Percentiles rank a stretch among this genome's conserved stretches.
These are phyloP conservation scores for Volutella citrinella DNA, from an alignment of 2,329 filamentous ascomycete species.

Conservation along the genomic window DNA sequence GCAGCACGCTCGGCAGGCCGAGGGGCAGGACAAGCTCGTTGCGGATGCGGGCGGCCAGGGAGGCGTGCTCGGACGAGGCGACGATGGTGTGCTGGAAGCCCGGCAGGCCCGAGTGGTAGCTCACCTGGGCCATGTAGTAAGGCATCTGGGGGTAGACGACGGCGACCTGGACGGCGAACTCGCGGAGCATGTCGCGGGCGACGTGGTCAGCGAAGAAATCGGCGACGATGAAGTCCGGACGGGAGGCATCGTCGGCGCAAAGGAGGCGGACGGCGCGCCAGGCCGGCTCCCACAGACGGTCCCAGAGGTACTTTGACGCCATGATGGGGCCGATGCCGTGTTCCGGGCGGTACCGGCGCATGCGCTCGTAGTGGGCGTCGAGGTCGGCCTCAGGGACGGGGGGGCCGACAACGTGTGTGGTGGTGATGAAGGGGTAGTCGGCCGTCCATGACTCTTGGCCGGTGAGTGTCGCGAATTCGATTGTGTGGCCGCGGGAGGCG, in stretches of 20 bases:
- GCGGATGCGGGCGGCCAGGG: constrained; percentile 33
- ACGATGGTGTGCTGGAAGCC: constrained; percentile 38
- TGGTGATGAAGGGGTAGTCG: constrained; percentile 28
- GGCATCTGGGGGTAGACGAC: constrained; percentile 42
- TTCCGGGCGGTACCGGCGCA: constrained; percentile 30
- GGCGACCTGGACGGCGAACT: constrained; percentile 37
- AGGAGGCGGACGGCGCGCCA: constrained; percentile 17
- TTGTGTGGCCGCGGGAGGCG: constrained; percentile 30
- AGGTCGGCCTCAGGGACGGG: constrained; percentile 24
- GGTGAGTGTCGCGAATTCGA: constrained; percentile 37
- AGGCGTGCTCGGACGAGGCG: constrained; percentile 37
- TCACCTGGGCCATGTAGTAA: constrained; percentile 31
- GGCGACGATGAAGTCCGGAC: constrained; percentile 38
- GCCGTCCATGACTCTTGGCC: constrained; percentile 34
- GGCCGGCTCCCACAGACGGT: constrained; percentile 34
- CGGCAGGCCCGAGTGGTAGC: constrained; percentile 40
- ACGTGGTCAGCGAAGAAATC: constrained; percentile 43
- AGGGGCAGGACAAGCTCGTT: constrained; percentile 32
- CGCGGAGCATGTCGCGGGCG: constrained; percentile 35
- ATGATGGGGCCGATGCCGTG: constrained; percentile 30
- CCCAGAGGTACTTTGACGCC: constrained; percentile 35
- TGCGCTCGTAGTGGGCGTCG: constrained; percentile 32
- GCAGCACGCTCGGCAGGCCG: constrained; percentile 27
- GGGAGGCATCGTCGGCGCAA: constrained; percentile 15
- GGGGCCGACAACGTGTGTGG: constrained; percentile 31